Base-by-base conservation (phyloP, 371 early-diverging fungal genomes). In the Mortierella sp. region DNA sequence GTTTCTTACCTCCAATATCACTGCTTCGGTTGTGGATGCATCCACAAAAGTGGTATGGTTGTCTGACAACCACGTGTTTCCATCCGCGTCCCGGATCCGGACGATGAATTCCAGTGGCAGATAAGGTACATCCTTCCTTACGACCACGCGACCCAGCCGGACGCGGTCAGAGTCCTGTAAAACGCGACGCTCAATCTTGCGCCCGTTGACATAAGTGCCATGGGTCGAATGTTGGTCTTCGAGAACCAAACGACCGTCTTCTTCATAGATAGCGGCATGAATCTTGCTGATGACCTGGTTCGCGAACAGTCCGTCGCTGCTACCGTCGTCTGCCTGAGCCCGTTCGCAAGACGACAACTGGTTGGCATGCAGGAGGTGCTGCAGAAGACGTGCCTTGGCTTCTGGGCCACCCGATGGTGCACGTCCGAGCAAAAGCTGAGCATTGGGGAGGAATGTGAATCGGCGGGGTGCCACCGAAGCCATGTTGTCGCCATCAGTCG, bases 281-380 rank as follows among this genome's bases (percentile, higher is more conserved):
- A 51, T 13, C 42, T 61, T 71, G 58, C 72, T 71, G 34, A 71
- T 59, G 27, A 71, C 72, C 30, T 71, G 64, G 34, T 65, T 71
- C 3, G 57, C n/a, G 19, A 71, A 71, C 21, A 65, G 41, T 1
- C 72, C 70, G 54, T 69, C 62, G 27, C 63, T 58, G 7, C 8
- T 13, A 1, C 63, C 70, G 14, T 69, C 63, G 2, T 39, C 46
- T 18, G 70, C 47, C 24, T 24, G 21, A 23, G 70, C 70, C 7
- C 39, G 58, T 9, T 28, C 34, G 16, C 21, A 26, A 21, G 10
- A 30, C 31, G n/a, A n/a, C n/a, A n/a, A n/a, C 16, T 54, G 38
- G 13, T 24, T 55, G n/a, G 7, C 41, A 16, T 39, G 39, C 46
- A 39, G 16, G 52, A 8, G 2, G 23, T 16, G n/a, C 38, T 58